Evolutionary conservation across 2,329 filamentous ascomycete species (phyloP), one percentile per base, ranked within the genome.

Genomic region (Rasamsonia emersonii): DNA sequence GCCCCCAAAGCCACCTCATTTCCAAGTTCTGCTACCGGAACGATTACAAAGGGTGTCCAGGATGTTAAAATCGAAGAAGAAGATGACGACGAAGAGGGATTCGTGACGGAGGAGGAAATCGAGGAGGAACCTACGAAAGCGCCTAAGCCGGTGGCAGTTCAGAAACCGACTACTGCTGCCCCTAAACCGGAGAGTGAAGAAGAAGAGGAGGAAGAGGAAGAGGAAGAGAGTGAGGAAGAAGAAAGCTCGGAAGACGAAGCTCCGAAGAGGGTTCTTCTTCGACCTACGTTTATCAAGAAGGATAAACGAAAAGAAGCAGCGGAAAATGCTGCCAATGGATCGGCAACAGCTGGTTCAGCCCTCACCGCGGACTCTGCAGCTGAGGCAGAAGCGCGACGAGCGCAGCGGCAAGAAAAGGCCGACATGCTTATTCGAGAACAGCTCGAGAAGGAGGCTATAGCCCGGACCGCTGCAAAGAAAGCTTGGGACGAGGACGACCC

Each of bases 361-460:
- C 34, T 40, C 10, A 41, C 39, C 4, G 51, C 51, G 2, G 51
- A 60, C 18, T 40, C 46, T 5, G 62, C 61, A 15, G 67, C 61
- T 2, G 70, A 73, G 40, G 39, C 47, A 4, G 57, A 59, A 31
- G 43, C 41, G 8, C 51, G 50, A 4, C 51, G 46, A 20, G 58
- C 70, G 2, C 72, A 75, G 20, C 77, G 75, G 40, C 78, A 80
- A 53, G 79, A 81, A 23, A 76, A 80, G 37, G 75, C 82, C 9
- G 81, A 94, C 54, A 78, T 75, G 35, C 65, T 96, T 7, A 77
- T 98, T 9, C 86, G 94, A 53, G 85, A 88, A 46, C 86, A 96
- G 53, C 77, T 96, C 25, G 79, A 82, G 48, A 84, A 83, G 44
- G 82, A 89, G 47, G 73, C 83, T 0, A 80, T 80, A 3, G 84